phyloP scores from a whole-genome alignment of 805 yeast genomes.

The Metschnikowia cerradonensis region DNA sequence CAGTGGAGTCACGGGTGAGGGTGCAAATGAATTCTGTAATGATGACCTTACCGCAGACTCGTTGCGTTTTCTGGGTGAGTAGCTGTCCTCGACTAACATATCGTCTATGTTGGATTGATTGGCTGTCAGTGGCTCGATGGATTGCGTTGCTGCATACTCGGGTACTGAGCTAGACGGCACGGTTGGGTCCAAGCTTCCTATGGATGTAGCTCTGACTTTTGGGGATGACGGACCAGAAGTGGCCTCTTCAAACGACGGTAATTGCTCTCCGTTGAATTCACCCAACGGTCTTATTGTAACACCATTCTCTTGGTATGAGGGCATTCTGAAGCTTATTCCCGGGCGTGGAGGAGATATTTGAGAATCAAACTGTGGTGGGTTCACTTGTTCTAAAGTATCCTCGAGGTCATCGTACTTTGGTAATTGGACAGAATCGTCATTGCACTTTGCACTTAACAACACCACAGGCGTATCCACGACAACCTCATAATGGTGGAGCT shows the following conservation, averaged over 20 bases:
- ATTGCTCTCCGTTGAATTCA: conserved; percentile 21
- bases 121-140: neutral
- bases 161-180: conserved; percentile 31
- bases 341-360: conserved; percentile 15
- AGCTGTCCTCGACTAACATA: conserved; percentile 17
- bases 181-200: conserved; percentile 34
- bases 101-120: conserved; percentile 25
- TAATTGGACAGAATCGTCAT: conserved; percentile 37
- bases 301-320: conserved; percentile 30
- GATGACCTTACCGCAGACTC: conserved; percentile 27
- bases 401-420: conserved; percentile 35
- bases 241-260: conserved; percentile 69
- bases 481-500: conserved; percentile 73
- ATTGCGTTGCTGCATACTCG: conserved; percentile 19
- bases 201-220: conserved; percentile 33
- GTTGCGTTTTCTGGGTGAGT: conserved; percentile 7
- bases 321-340: conserved; percentile 37
- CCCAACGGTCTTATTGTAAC: conserved; percentile 28
- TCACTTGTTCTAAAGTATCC: neutral
- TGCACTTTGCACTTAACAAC: conserved; percentile 39
- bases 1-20: conserved; percentile 7
- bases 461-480: conserved; percentile 74
- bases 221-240: conserved; percentile 42
- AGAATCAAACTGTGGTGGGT: neutral
- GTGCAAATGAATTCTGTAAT: conserved; percentile 32